A percentile compares a stretch with the other conserved stretches of the same genome.
Conservation (phyloP, 192 early-diverging fungal species). For the Podila horticola region DNA sequence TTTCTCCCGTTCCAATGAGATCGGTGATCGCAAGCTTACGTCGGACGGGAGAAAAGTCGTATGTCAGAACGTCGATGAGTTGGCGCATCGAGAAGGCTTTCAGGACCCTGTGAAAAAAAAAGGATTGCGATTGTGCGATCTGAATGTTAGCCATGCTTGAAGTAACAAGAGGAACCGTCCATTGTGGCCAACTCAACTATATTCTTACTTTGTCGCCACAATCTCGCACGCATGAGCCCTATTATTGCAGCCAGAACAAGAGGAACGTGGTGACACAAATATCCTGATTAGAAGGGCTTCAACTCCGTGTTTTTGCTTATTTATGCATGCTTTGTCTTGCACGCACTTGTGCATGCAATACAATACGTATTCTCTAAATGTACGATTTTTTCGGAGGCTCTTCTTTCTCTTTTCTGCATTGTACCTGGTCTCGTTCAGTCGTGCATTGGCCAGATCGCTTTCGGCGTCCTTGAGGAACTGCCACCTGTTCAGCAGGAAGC, state of each 20-base stretch:
- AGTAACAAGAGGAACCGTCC: background rate
- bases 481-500: conserved; percentile 45
- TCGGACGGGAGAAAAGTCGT: conserved; percentile 51
- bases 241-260: background rate
- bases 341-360: too few relatives aligned
- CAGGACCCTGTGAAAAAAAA: conserved; percentile 24
- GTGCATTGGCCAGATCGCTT: conserved; percentile 43
- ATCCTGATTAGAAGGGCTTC: too few relatives aligned
- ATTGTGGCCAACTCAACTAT: background rate
- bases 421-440: conserved; percentile 50
- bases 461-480: conserved; percentile 50
- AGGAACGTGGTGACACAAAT: background rate
- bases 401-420: too few relatives aligned
- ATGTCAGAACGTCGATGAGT: conserved; percentile 51
- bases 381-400: too few relatives aligned
- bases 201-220: conserved; percentile 51
- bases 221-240: conserved; percentile 56
- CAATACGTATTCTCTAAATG: too few relatives aligned
- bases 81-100: conserved; percentile 47
- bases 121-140: background rate
- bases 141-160: background rate
- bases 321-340: too few relatives aligned
- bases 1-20: too few relatives aligned
- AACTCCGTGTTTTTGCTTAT: too few relatives aligned
- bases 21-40: conserved; percentile 6